Evolutionary conservation across 169 alveolate genomes (phyloP), one percentile per base, ranked within the genome.

Genomic region (Plasmodium adleri): DNA sequence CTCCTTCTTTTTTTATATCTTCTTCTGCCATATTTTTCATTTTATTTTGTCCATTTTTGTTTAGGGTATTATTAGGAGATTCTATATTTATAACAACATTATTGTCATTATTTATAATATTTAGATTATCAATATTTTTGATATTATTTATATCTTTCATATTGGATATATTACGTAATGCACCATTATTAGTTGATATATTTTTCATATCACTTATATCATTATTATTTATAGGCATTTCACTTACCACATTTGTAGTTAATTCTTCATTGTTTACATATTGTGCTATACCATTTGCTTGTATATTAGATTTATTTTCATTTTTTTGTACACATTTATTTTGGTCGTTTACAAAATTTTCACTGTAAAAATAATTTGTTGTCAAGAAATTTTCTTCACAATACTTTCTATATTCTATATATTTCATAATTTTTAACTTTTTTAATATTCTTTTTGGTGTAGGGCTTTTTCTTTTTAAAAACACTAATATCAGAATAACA

Each of bases 361-460:
- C 88, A 22, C 74, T 39, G 67, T 45, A 26, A 7, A 76, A 26
- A 58, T 45, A 76, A 64, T 54, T 71, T 2, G 50, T 45, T n/a
- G 22, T 70, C 26, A 47, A n/a, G n/a, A 15, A 47, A n/a, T 47
- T 66, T 17, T 71, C 63, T 22, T 70, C 88, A 49, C 92, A 72
- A 22, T 60, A 86, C 10, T 86, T 72, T 74, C 71, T 70, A 49
- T 86, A 86, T 12, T 86, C 92, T 17, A 43, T 22, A 72, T 71
- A 86, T 66, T 70, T 86, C 60, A 86, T 86, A n/a, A 86, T 72
- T 71, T 86, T 86, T 52, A 86, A 62, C 62, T 86, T 86, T 43
- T 86, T 86, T 39, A 86, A 72, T 13, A 86, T 62, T 24, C 52
- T 60, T 66, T 86, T 86, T 7, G 92, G 92, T 0, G 92, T 86